Base-by-base conservation (phyloP, 768 basidiomycete species). In the Suillus fuscotomentosus region DNA sequence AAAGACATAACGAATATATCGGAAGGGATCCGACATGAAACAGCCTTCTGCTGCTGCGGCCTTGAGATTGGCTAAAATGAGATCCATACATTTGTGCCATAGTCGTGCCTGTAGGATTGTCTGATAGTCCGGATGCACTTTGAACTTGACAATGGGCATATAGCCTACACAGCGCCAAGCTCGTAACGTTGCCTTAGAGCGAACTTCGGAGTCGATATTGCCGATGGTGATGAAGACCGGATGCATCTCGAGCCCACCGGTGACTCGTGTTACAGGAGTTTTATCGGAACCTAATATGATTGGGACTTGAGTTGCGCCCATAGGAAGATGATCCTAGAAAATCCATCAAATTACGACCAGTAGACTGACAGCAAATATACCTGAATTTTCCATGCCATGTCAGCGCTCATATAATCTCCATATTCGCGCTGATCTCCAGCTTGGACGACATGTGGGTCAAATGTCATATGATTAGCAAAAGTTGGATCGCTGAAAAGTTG, bases 241-340 rank as follows among this genome's bases (percentile, higher is more conserved):
- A 60, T 78, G 76, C 10, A 72, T 74, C 5, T 65, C 56, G 22
- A 70, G 67, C 41, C 72, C 70, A 42, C 77, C 76, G 8, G 72
- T 76, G 63, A 69, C 70, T 15, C 67, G 60, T 0, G 74, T 73
- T 15, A 79, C 71, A 59, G 67, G 70, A 14, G 78, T 77, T 61
- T 79, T 79, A 60, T 79, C 73, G 1, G 74, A 74, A 11, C 72
- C 72, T 1, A 71, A 56, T 20, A 78, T 69, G 3, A 69, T 66
- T 5, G 76, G 74, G 3, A 77, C 64, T 13, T 78, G 63, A 3
- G 75, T 77, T 1, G 69, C 64, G 0, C 73, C 75, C 4, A 48
- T 13, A 5, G 70, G 72, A n/a, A 75, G 47, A 50, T 67, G 34
- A 2, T 60, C 59, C 71, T 69, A 45, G 42, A 79, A 79, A 42